phyloP scores from a whole-genome alignment of 495 filamentous ascomycete species.

The Margaritispora aquatica region DNA sequence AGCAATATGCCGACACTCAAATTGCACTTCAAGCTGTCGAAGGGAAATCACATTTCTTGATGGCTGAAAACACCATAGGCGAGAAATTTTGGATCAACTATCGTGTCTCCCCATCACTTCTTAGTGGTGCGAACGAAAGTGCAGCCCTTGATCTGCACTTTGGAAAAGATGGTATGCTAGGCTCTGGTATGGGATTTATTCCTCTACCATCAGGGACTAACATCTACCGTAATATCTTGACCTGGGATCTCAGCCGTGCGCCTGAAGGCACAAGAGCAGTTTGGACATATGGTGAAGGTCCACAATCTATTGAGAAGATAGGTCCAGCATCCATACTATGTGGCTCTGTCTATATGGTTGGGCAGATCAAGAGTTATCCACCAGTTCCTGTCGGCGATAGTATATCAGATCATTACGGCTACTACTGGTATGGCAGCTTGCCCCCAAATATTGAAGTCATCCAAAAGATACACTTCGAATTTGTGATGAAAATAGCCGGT shows the following conservation, averaged over 20 bases:
- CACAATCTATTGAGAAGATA: conserved; percentile 10
- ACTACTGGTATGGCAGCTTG: conserved; percentile 15
- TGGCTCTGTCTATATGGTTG: conserved; percentile 22
- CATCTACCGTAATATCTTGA: conserved; percentile 11
- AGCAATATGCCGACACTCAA: not conserved
- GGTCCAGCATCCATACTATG: conserved; percentile 9
- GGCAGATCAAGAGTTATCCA: conserved; percentile 13
- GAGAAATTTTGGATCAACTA: conserved; percentile 1
- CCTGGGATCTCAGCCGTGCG: conserved; percentile 17
- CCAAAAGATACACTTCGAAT: conserved; percentile 12
- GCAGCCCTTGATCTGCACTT: not conserved
- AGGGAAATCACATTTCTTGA: not conserved
- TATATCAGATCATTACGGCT: conserved; percentile 14
- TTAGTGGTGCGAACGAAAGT: not conserved
- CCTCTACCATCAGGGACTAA: not conserved
- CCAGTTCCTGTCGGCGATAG: not conserved
- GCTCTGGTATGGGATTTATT: conserved; percentile 13
- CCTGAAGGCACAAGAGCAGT: conserved; percentile 17
- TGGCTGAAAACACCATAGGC: not conserved
- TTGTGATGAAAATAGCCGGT: conserved; percentile 11
- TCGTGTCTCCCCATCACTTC: not conserved
- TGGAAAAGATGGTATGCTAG: conserved; percentile 14
- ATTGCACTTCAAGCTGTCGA: not conserved
- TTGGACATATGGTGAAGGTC: conserved; percentile 22
- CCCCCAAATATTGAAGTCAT: conserved; percentile 14